These are phyloP conservation scores for Sporobolomyces roseus DNA, from an alignment of 768 basidiomycete species.

Conservation along the genomic window DNA sequence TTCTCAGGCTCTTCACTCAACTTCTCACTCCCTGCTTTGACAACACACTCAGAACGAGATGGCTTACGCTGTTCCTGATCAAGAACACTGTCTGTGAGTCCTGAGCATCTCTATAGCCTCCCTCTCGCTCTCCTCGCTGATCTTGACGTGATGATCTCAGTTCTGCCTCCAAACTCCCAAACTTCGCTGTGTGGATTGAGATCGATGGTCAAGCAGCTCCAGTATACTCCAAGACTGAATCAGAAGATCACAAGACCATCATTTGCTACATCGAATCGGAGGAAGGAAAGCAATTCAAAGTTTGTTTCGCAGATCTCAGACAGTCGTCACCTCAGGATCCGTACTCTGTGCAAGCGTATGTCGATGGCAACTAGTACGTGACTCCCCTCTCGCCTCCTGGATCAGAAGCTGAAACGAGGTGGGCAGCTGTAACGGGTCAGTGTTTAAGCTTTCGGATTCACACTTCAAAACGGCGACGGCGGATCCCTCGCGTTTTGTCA, in stretches of 20 bases:
- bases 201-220: not conserved
- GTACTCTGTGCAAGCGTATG: not conserved
- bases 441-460: too few species aligned
- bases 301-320: not conserved
- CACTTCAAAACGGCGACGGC: too few species aligned
- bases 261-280: constrained; percentile 3
- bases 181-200: not conserved
- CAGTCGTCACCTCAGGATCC: not conserved
- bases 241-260: not conserved
- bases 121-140: too few species aligned
- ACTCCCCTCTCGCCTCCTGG: not conserved
- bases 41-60: too few species aligned
- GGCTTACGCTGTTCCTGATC: too few species aligned
- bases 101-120: too few species aligned
- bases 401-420: not conserved
- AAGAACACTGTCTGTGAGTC: too few species aligned
- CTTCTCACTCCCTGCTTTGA: too few species aligned
- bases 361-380: not conserved
- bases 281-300: not conserved
- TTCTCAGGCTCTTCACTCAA: too few species aligned
- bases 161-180: not conserved
- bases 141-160: too few species aligned
- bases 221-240: not conserved
- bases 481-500: too few species aligned
- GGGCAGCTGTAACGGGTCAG: not conserved